These are phyloP conservation scores for Suillus clintonianus DNA, from an alignment of 768 basidiomycete species.

Conservation along the genomic window DNA sequence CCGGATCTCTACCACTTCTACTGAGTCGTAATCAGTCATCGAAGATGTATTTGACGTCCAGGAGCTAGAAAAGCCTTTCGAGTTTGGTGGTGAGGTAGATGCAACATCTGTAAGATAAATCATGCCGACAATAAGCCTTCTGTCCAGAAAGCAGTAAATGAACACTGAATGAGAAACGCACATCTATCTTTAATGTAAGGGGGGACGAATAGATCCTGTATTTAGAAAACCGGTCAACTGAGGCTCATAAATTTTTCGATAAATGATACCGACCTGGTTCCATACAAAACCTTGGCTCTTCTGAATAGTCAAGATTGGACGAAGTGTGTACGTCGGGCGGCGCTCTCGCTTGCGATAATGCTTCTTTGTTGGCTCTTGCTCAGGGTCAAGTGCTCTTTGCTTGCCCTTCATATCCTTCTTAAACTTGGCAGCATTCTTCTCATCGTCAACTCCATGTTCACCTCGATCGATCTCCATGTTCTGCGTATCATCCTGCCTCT, in stretches of 20 bases:
- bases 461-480: constrained; percentile 57
- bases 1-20: constrained; percentile 87
- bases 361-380: constrained; percentile 51
- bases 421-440: constrained; percentile 36
- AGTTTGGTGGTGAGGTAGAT: constrained; percentile 79
- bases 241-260: not conserved
- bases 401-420: constrained; percentile 77
- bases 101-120: constrained; percentile 59
- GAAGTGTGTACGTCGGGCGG: constrained; percentile 60
- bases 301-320: constrained; percentile 86
- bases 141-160: constrained; percentile 16
- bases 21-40: constrained; percentile 68
- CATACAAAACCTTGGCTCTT: constrained; percentile 88
- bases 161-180: constrained; percentile 44
- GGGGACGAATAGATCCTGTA: constrained; percentile 83
- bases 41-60: constrained; percentile 67
- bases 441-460: constrained; percentile 33
- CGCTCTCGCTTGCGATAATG: constrained; percentile 56
- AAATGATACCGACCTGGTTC: constrained; percentile 70
- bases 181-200: constrained; percentile 91
- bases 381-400: constrained; percentile 74
- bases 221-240: not conserved
- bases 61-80: constrained; percentile 65
- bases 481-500: constrained; percentile 47
- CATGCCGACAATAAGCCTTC: constrained; percentile 8